These are phyloP conservation scores for Panus rudis DNA, from an alignment of 768 basidiomycete species.

Conservation along the genomic window DNA sequence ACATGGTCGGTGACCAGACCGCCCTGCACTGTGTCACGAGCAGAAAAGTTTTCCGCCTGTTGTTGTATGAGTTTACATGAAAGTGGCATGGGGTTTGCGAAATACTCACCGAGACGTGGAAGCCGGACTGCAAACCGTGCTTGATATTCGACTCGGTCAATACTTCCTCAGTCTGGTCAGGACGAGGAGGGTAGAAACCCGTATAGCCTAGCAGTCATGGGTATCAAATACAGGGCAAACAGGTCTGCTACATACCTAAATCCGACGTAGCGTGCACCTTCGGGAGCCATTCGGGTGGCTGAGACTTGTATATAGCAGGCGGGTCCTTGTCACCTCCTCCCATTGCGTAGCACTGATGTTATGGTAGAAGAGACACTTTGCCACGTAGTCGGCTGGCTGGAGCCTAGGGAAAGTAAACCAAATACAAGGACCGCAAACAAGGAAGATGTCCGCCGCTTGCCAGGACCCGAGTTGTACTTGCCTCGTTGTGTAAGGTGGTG, in stretches of 20 bases:
- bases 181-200: constrained; percentile 70
- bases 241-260: constrained; percentile 41
- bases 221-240: background rate
- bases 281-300: constrained; percentile 71
- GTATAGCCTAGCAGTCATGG: constrained; percentile 47
- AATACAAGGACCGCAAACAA: too few relatives aligned
- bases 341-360: too few relatives aligned
- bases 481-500: too few relatives aligned
- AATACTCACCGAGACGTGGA: constrained; percentile 56
- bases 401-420: too few relatives aligned
- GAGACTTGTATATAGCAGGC: constrained; percentile 54
- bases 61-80: background rate
- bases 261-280: constrained; percentile 60
- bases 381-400: too few relatives aligned
- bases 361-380: too few relatives aligned
- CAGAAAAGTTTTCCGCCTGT: constrained; percentile 61
- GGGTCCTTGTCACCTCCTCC: constrained; percentile 18
- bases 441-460: too few relatives aligned
- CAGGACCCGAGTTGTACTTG: too few relatives aligned
- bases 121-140: constrained; percentile 50
- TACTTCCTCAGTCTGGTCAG: constrained; percentile 69
- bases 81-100: background rate
- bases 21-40: constrained; percentile 45
- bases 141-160: constrained; percentile 59
- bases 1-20: constrained; percentile 44